Base-by-base conservation (phyloP, 2,329 filamentous ascomycete genomes). In the Venturia effusa region DNA sequence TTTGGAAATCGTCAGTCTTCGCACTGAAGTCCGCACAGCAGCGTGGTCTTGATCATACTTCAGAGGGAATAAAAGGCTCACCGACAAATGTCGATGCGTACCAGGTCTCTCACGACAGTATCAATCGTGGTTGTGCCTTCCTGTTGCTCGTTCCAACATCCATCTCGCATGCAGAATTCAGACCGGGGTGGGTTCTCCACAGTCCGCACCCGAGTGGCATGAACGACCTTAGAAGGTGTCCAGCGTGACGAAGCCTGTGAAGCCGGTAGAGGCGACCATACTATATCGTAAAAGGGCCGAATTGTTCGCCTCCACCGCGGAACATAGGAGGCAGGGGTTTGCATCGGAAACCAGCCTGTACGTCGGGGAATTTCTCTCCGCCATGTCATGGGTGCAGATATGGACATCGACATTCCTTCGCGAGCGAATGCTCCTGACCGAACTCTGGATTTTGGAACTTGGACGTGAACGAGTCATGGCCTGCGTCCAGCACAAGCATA, bases 261-360 rank as follows among this genome's bases (percentile, higher is more conserved):
- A n/a, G n/a, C n/a, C n/a, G n/a, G n/a, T n/a, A n/a, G n/a, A n/a
- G n/a, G n/a, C n/a, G n/a, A n/a, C n/a, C n/a, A n/a, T n/a, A n/a
- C n/a, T n/a, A n/a, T n/a, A n/a, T n/a, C n/a, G n/a, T n/a, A 55
- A 30, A 55, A 55, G 51, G 51, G 8, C 51, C 51, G 51, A 55
- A 34, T 34, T 19, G 15, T 4, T n/a, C 15, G 27, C 2, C 32
- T 32, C 11, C 37, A 17, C 4, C 4, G 24, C 11, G 48, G 17
- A 17, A 11, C 10, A 55, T 32, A 32, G 24, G n/a, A n/a, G n/a
- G n/a, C n/a, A n/a, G n/a, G 51, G 15, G 27, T 24, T 34, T 30
- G 27, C 30, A 19, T n/a, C 6, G 27, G 51, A n/a, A 32, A 22
- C 2, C 27, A 11, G 27, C 51, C 17, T 30, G 15, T 8, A 24